phyloP scores from a whole-genome alignment of 768 basidiomycete genomes.

The Tephrocybe sp. region DNA sequence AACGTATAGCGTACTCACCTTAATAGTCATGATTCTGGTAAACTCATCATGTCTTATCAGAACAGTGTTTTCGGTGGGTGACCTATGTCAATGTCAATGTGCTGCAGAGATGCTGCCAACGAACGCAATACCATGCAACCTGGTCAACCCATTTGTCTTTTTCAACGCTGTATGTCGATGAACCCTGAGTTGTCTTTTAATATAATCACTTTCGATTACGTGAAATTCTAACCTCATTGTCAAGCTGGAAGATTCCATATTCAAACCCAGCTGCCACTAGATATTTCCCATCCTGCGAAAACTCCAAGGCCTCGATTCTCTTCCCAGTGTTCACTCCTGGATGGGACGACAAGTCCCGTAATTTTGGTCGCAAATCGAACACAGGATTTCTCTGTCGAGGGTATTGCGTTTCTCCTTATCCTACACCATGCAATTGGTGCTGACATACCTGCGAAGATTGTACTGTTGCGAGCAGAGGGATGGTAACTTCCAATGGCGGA shows the following conservation, averaged over 20 bases:
- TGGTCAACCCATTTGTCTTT: no score
- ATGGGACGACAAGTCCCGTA: slow-evolving; percentile 58
- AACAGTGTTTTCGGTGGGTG: slow-evolving; percentile 58
- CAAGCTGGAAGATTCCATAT: slow-evolving; percentile 70
- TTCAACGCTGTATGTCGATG: no score
- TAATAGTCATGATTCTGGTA: slow-evolving; percentile 67
- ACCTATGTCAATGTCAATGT: slow-evolving; percentile 36
- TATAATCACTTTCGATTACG: no score
- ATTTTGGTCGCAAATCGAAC: slow-evolving; percentile 48
- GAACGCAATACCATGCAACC: slow-evolving; percentile 58
- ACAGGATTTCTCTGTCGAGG: no score
- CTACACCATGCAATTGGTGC: no score
- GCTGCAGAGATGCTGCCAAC: neutral
- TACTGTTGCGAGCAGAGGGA: no score
- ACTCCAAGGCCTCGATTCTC: slow-evolving; percentile 71
- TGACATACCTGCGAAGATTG: no score
- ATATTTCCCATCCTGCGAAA: slow-evolving; percentile 73
- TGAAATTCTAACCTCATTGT: no score
- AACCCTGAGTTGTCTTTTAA: no score
- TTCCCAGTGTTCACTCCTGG: slow-evolving; percentile 64
- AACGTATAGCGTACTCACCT: slow-evolving; percentile 37
- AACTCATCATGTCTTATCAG: slow-evolving; percentile 63
- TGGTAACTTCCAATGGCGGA: no score
- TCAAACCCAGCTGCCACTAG: slow-evolving; percentile 69
- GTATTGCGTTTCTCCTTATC: no score